Base-by-base conservation (phyloP, 805 yeast genomes). In the Schwanniomyces vanrijiae region DNA sequence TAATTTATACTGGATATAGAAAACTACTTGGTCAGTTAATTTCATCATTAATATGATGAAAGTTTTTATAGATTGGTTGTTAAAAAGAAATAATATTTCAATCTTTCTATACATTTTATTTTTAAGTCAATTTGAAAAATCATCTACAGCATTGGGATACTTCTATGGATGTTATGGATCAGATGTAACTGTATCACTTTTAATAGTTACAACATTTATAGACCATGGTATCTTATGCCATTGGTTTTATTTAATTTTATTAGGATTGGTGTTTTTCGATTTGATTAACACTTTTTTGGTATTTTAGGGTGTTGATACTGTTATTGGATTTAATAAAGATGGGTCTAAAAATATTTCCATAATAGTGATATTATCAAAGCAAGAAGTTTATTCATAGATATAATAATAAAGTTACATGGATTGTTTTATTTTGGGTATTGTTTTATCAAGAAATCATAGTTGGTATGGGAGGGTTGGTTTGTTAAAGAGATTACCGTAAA, bases 401-500 rank as follows among this genome's bases (percentile, higher is more conserved):
- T 82, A 68, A 59, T 54, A 54, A 69, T 62, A 49, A 65, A 48
- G 45, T 63, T 56, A 70, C 82, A 0, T 68, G 86, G 73, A 51
- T 77, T 2, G 65, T 81, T 49, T 74, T 90, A 2, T 51, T 71
- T 2, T 82, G 77, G 53, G 69, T 84, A 20, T 78, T 86, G 52
- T 71, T 80, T 43, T 85, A 86, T 56, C 78, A 84, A 53, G 91
- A 86, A 60, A 84, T 85, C 19, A 65, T 85, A 1, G 65, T 85
- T 50, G 90, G 86, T 1, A n/a, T n/a, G n/a, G n/a, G n/a, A n/a
- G n/a, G 84, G 89, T 4, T 86, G 91, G 90, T 67, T 82, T n/a
- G 83, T 82, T 42, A 81, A 45, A 69, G 82, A 35, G 78, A 75
- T 22, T 77, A 81, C 42, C 76, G 87, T 49, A 61, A 73, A 13